These are phyloP conservation scores for Russula compacta DNA, from an alignment of 768 basidiomycete species.

Conservation along the genomic window DNA sequence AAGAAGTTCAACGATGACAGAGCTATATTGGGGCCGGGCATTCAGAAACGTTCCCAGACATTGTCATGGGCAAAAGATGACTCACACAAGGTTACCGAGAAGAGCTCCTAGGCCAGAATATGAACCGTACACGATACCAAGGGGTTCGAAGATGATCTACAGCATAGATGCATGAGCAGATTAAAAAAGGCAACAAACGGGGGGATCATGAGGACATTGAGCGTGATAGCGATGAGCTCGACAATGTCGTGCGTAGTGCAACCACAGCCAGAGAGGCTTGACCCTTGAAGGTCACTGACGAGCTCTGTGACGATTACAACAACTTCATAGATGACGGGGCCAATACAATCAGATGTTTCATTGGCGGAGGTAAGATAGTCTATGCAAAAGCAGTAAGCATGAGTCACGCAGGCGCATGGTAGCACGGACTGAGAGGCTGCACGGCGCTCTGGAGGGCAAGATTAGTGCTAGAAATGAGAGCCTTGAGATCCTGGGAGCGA, in stretches of 20 bases:
- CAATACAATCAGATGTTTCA: not conserved
- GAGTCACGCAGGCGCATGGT: too few species aligned
- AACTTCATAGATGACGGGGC: not conserved
- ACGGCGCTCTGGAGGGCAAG: not conserved
- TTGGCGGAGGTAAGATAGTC: not conserved
- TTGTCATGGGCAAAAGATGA: not conserved
- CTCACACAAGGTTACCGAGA: constrained; percentile 3
- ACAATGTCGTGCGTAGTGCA: not conserved
- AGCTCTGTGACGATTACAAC: not conserved
- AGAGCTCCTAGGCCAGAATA: not conserved
- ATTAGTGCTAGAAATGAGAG: not conserved
- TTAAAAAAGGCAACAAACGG: not conserved
- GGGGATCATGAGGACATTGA: not conserved
- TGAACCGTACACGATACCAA: not conserved
- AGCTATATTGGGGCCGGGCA: not conserved
- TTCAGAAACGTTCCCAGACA: not conserved
- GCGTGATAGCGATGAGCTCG: not conserved
- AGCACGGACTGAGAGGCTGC: not conserved
- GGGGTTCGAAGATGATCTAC: not conserved
- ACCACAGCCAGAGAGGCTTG: not conserved
- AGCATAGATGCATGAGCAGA: not conserved
- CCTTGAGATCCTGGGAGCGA: not conserved
- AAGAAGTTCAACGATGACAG: not conserved
- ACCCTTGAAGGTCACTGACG: not conserved
- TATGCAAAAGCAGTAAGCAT: not conserved